These are phyloP conservation scores for Astrocystis sublimbata DNA, from an alignment of 495 filamentous ascomycete species.

Conservation along the genomic window DNA sequence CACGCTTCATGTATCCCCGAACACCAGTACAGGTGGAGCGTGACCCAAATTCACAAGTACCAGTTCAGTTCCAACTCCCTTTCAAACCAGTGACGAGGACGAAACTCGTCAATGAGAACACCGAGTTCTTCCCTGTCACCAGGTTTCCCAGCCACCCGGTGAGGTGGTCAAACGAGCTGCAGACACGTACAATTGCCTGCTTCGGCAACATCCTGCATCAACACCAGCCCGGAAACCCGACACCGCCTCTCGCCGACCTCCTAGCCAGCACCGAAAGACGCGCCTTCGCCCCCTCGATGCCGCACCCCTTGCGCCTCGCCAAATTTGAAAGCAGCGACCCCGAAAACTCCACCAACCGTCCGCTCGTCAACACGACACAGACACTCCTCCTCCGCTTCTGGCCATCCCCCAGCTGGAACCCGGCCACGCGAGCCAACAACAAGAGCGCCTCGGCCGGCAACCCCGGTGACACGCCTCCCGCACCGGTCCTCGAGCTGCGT, in stretches of 20 bases:
- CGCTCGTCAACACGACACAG: slow-evolving; percentile 10
- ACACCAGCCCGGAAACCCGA: slow-evolving; percentile 6
- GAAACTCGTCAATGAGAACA: slow-evolving; percentile 1
- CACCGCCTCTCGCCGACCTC: slow-evolving; percentile 12
- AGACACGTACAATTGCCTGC: slow-evolving; percentile 36
- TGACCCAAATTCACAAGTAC: background rate
- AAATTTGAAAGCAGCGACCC: slow-evolving; percentile 11
- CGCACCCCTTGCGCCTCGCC: slow-evolving; percentile 30
- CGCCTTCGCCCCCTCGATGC: slow-evolving; percentile 23
- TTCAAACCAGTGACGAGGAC: slow-evolving; percentile 8
- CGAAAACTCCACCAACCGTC: background rate
- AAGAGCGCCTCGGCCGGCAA: background rate
- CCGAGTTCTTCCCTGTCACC: background rate
- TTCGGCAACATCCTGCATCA: slow-evolving; percentile 47
- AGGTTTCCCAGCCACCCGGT: background rate
- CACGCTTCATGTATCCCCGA: slow-evolving; percentile 29
- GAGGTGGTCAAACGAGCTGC: slow-evolving; percentile 31
- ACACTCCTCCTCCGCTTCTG: slow-evolving; percentile 25
- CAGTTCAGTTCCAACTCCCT: slow-evolving; percentile 21
- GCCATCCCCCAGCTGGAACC: slow-evolving; percentile 24
- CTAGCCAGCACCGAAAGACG: slow-evolving; percentile 19
- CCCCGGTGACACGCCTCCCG: slow-evolving; percentile 17
- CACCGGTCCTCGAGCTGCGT: slow-evolving; percentile 41
- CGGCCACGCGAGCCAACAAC: background rate
- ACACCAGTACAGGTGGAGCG: background rate